These are phyloP conservation scores for Lentinula edodes DNA, from an alignment of 768 basidiomycete genomes.

Conservation along the genomic window DNA sequence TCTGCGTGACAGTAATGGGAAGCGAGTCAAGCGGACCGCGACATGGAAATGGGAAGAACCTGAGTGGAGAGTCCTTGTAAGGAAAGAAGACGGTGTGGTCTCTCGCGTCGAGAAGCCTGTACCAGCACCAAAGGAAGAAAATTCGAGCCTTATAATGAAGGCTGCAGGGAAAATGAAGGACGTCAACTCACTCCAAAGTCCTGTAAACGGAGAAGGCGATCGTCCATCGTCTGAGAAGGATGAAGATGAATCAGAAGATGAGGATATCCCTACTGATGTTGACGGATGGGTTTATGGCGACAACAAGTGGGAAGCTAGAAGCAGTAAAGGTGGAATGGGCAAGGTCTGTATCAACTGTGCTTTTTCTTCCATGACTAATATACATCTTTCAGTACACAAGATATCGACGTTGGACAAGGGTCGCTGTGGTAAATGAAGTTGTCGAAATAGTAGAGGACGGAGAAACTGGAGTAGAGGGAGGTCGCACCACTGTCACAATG, in stretches of 20 bases:
- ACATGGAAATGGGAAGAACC: constrained; percentile 88
- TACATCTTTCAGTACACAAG: constrained; percentile 61
- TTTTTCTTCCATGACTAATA: background rate
- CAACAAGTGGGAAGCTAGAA: constrained; percentile 88
- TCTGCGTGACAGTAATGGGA: constrained; percentile 41
- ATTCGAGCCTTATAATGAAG: constrained; percentile 42
- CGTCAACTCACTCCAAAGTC: constrained; percentile 11
- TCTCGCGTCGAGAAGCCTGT: constrained; percentile 57
- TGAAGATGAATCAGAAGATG: constrained; percentile 40
- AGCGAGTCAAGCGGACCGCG: constrained; percentile 64
- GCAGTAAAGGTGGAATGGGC: constrained; percentile 76
- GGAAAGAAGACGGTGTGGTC: constrained; percentile 44
- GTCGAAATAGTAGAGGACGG: constrained; percentile 48
- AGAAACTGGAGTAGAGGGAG: constrained; percentile 23
- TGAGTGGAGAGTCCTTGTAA: constrained; percentile 80
- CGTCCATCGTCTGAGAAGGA: constrained; percentile 22
- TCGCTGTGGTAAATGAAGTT: constrained; percentile 72
- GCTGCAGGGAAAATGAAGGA: constrained; percentile 48
- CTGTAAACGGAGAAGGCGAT: constrained; percentile 16
- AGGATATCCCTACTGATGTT: constrained; percentile 62
- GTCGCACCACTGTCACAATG: background rate
- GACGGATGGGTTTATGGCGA: constrained; percentile 95
- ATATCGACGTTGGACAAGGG: constrained; percentile 79
- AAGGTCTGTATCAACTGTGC: constrained; percentile 42
- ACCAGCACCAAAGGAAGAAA: constrained; percentile 46